phyloP scores from a whole-genome alignment of 129 eudicot genomes.

The Flaveria robusta region DNA sequence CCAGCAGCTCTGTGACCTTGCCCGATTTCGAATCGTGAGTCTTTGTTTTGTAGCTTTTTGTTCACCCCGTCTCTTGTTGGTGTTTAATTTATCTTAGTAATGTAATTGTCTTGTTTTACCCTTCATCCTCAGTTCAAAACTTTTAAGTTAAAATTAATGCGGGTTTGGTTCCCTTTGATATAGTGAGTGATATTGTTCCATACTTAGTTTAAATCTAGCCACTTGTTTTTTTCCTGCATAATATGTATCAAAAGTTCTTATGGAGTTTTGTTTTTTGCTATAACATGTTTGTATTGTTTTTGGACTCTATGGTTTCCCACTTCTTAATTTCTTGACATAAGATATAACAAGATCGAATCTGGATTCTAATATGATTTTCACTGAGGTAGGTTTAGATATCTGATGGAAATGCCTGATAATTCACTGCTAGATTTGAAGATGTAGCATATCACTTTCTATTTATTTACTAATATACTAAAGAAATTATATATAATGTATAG shows the following conservation, averaged over 20 bases:
- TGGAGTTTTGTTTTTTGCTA: too few relatives aligned
- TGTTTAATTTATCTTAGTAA: not conserved
- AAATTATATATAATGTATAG: too few relatives aligned
- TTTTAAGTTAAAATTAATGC: too few relatives aligned
- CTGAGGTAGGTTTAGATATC: conserved; percentile 24
- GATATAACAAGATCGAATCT: conserved; percentile 10
- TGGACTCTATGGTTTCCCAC: conserved; percentile 48
- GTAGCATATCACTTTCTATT: too few relatives aligned
- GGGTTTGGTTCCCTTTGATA: too few relatives aligned
- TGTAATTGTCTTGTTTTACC: too few relatives aligned
- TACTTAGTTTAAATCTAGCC: not conserved
- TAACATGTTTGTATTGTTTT: conserved; percentile 16
- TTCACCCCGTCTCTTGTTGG: conserved; percentile 1
- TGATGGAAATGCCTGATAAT: conserved; percentile 74
- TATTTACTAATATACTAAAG: too few relatives aligned
- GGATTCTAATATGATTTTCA: conserved; percentile 31
- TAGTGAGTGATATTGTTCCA: not conserved
- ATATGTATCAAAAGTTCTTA: not conserved
- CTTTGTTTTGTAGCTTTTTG: not conserved
- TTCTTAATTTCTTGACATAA: conserved; percentile 29
- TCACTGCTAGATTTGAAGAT: conserved; percentile 66
- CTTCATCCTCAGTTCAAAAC: too few relatives aligned
- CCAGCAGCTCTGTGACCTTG: conserved; percentile 7
- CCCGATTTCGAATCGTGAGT: not conserved
- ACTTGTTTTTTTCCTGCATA: not conserved